Evolutionary conservation across 164 flowering plant species (phyloP).

Genomic region (Kingdonia uniflora): DNA sequence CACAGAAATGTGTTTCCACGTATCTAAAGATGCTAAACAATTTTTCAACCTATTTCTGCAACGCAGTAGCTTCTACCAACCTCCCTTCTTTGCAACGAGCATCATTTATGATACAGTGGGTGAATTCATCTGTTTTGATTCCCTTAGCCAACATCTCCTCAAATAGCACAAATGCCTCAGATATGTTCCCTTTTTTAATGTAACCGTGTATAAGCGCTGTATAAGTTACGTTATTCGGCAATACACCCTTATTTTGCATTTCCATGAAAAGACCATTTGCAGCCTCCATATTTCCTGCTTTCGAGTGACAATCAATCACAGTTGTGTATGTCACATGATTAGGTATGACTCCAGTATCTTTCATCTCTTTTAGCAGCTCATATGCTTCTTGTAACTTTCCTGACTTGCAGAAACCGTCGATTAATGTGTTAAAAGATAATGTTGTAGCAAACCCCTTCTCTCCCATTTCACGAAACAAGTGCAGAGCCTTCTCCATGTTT

Average conservation of each 20-base stretch:
- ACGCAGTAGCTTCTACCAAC: too few relatives aligned
- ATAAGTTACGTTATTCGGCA: slow-evolving; percentile 45
- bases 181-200: slow-evolving; percentile 19
- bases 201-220: slow-evolving; percentile 55
- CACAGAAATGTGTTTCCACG: too few relatives aligned
- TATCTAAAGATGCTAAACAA: too few relatives aligned
- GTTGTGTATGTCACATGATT: slow-evolving; percentile 56
- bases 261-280: slow-evolving; percentile 38
- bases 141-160: slow-evolving; percentile 48
- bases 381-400: slow-evolving; percentile 37
- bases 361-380: slow-evolving; percentile 32
- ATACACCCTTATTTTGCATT: slow-evolving; percentile 45
- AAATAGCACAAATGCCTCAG: slow-evolving; percentile 38
- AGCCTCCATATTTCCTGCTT: slow-evolving; percentile 38
- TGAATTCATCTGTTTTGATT: slow-evolving; percentile 37
- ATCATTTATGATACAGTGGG: slow-evolving; percentile 28
- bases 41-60: too few relatives aligned
- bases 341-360: slow-evolving; percentile 29
- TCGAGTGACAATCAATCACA: slow-evolving; percentile 45
- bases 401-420: slow-evolving; percentile 51
- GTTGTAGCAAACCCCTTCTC: slow-evolving; percentile 41
- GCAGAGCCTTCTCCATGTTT: slow-evolving; percentile 43
- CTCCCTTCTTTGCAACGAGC: slow-evolving; percentile 30
- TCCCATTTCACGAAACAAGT: slow-evolving; percentile 40
- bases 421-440: slow-evolving; percentile 39